phyloP scores from a whole-genome alignment of 2,329 filamentous ascomycete genomes.

The Malbranchea zuffiana region DNA sequence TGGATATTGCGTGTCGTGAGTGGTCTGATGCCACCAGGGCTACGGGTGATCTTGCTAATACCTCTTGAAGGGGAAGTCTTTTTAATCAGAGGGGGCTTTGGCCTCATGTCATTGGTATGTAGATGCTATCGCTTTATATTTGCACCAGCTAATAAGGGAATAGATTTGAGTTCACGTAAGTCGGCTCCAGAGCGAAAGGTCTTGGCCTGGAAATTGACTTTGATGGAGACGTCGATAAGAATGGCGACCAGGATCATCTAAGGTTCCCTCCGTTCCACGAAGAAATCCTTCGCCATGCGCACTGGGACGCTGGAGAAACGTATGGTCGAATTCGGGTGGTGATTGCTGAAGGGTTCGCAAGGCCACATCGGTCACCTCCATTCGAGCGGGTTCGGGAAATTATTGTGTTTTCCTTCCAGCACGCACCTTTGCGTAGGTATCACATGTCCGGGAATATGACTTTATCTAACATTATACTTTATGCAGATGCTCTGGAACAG shows the following conservation, averaged over 20 bases:
- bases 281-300: slow-evolving; percentile 55
- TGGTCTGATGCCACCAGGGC: too few relatives aligned
- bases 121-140: background rate
- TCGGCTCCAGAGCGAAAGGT: too few relatives aligned
- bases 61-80: slow-evolving; percentile 41
- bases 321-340: slow-evolving; percentile 65
- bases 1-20: slow-evolving; percentile 52
- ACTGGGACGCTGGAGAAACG: slow-evolving; percentile 62
- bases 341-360: slow-evolving; percentile 60
- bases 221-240: slow-evolving; percentile 39
- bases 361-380: slow-evolving; percentile 37
- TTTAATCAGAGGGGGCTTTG: slow-evolving; percentile 43
- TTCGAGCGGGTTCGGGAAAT: slow-evolving; percentile 62
- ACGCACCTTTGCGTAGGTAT: slow-evolving; percentile 61
- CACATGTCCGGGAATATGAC: background rate
- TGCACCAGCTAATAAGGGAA: slow-evolving; percentile 7
- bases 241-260: slow-evolving; percentile 50
- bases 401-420: slow-evolving; percentile 72
- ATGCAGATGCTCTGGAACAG: slow-evolving; percentile 57
- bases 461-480: background rate
- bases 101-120: slow-evolving; percentile 44
- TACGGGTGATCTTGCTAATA: background rate
- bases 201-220: slow-evolving; percentile 25
- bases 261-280: slow-evolving; percentile 62
- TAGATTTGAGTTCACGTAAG: slow-evolving; percentile 30